These are phyloP conservation scores for Cladosporium sp. DNA, from an alignment of 2,329 filamentous ascomycete species.

Conservation along the genomic window DNA sequence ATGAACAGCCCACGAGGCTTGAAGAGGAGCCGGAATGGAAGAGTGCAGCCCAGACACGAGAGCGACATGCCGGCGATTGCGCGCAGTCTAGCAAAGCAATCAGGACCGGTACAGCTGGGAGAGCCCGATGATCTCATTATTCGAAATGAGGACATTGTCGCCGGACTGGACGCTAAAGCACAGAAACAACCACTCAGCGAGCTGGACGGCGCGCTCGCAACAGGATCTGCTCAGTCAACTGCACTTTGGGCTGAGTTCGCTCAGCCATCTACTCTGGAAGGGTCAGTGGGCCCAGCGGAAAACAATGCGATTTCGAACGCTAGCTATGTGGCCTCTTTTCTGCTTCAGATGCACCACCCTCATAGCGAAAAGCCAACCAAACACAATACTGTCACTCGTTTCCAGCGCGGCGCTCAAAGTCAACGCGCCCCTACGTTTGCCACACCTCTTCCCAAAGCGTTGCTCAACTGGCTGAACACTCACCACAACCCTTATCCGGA, in stretches of 20 bases:
- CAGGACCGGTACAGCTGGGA: constrained; percentile 53
- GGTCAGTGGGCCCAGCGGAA: constrained; percentile 39
- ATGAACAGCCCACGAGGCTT: constrained; percentile 27
- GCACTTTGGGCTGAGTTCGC: constrained; percentile 16
- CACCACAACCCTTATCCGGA: constrained; percentile 68
- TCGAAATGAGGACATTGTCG: constrained; percentile 66
- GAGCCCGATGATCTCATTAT: constrained; percentile 71
- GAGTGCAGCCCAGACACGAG: constrained; percentile 42
- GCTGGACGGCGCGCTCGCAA: constrained; percentile 28
- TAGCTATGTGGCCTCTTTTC: constrained; percentile 68
- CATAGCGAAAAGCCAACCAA: constrained; percentile 31
- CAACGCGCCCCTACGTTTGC: constrained; percentile 11
- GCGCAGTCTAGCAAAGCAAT: constrained; percentile 58
- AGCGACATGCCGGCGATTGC: constrained; percentile 67
- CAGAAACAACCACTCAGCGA: constrained; percentile 28
- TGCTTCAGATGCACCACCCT: constrained; percentile 74
- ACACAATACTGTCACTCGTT: constrained; percentile 10
- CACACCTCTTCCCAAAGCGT: constrained; percentile 63
- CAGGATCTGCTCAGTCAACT: constrained; percentile 18
- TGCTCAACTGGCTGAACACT: constrained; percentile 77
- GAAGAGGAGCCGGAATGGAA: constrained; percentile 38
- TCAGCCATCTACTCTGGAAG: constrained; percentile 24
- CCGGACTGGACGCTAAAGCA: constrained; percentile 32
- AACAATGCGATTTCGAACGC: constrained; percentile 65
- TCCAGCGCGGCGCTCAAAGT: not conserved